Conservation (phyloP, 2,329 filamentous ascomycete species). For the Colletotrichum salicis region DNA sequence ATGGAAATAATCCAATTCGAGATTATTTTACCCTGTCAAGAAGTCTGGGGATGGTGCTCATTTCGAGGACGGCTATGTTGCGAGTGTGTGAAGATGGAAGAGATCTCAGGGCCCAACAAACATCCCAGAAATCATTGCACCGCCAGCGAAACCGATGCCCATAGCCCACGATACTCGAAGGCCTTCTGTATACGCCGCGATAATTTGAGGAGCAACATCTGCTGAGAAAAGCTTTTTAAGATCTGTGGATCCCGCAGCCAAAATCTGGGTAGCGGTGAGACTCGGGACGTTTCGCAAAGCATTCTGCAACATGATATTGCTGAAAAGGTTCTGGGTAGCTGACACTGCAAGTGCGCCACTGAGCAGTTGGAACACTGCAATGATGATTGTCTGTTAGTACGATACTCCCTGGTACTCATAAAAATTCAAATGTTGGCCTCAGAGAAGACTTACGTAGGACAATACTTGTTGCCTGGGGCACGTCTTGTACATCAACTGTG, state of each 20-base stretch:
- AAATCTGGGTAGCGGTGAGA: not conserved
- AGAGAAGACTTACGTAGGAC: not conserved
- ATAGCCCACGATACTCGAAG: not conserved
- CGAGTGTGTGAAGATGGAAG: not conserved
- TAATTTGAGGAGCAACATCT: not conserved
- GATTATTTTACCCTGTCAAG: too few species aligned
- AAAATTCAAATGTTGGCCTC: too few species aligned
- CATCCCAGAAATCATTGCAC: not conserved
- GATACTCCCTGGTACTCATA: too few species aligned
- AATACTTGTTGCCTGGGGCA: not conserved
- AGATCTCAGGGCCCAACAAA: not conserved
- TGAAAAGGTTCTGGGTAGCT: not conserved
- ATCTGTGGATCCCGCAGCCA: not conserved
- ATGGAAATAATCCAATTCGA: too few species aligned
- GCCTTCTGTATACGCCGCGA: not conserved
- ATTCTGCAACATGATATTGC: not conserved
- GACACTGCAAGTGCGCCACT: not conserved
- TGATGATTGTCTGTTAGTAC: too few species aligned
- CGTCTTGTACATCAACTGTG: not conserved
- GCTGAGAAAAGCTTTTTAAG: not conserved
- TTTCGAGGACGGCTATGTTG: too few species aligned
- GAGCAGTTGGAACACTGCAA: not conserved
- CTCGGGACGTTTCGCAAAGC: not conserved
- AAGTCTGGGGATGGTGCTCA: too few species aligned
- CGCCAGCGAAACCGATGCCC: not conserved